Base-by-base conservation (phyloP, 129 eudicot genomes). In the Solidago caesia region DNA sequence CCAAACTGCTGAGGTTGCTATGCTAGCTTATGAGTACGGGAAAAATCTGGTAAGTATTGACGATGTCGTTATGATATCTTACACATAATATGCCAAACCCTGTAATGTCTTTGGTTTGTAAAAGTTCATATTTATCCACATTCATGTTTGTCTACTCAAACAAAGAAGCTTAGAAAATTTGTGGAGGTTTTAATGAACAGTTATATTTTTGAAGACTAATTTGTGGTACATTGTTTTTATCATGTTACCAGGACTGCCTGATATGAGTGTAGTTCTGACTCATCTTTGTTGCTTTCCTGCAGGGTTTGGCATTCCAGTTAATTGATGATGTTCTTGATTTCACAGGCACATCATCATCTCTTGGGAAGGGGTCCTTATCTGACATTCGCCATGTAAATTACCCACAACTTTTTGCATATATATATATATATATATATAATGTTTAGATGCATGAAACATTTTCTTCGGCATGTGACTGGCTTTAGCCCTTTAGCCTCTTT, bases 261-360 rank as follows among this genome's bases (percentile, higher is more conserved):
- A 61, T 53, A 52, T 25, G 46, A 59, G 46, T 58, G 62, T 7
- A 26, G 65, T 53, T 56, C 72, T 74, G 74, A 67, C 68, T 56
- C 53, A 41, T 53, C 55, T 2, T 71, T 41, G 21, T 21, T 21
- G 0, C 21, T 47, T 82, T 68, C 47, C 44, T 64, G 59, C 92
- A 93, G 98, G 97, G 98, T 65, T 66, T 93, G 87, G 98, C 98
- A 47, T 93, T 80, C 77, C 98, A 93, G 25, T 85, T 93, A 71
- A 93, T 90, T 39, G 97, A 93, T 26, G 98, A 93, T 60, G 91
- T 90, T 71, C 97, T 93, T 74, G 98, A 93, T 90, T 93, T 88
- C 85, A 93, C 96, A 2, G 92, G 96, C 80, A 93, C 98, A 71
- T 85, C 96, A 72, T 67, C 97, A 33, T 86, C 98, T 70, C 96